Conservation (phyloP, 2,329 filamentous ascomycete genomes). For the Nectriaceae sp. region DNA sequence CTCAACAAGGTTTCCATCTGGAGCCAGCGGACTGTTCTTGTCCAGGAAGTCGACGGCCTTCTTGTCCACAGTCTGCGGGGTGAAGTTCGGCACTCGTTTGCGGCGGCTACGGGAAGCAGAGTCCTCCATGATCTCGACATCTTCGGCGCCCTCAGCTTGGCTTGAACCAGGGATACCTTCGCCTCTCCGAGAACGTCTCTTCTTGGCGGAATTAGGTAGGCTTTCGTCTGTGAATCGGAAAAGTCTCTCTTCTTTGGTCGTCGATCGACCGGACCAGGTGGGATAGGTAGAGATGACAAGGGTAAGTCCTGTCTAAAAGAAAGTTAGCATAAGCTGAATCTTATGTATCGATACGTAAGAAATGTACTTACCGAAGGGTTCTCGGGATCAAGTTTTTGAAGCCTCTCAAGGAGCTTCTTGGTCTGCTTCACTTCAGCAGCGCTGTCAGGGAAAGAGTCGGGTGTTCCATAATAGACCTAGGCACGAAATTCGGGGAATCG, state of each 20-base stretch:
- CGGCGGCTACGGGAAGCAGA: neutral
- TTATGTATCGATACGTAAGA: neutral
- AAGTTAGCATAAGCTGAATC: neutral
- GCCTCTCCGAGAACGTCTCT: no score
- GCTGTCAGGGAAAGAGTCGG: neutral
- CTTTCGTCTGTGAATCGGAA: neutral
- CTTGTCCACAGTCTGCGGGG: no score
- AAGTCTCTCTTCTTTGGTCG: neutral
- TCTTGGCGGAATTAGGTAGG: no score
- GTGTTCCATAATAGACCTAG: neutral
- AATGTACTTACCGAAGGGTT: neutral
- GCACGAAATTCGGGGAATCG: neutral
- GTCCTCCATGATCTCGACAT: neutral
- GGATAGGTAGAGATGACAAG: neutral
- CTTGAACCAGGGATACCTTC: no score
- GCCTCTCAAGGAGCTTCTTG: neutral
- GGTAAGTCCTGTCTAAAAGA: neutral
- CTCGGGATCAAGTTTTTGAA: neutral
- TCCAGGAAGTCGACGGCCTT: neutral
- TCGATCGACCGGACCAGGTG: neutral
- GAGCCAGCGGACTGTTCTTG: neutral
- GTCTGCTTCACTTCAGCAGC: neutral
- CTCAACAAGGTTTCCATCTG: neutral
- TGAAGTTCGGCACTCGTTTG: no score
- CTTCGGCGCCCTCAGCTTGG: neutral